Conservation (phyloP, 108 stramenopile genomes). For the Cyclostephanos invisitatus region DNA sequence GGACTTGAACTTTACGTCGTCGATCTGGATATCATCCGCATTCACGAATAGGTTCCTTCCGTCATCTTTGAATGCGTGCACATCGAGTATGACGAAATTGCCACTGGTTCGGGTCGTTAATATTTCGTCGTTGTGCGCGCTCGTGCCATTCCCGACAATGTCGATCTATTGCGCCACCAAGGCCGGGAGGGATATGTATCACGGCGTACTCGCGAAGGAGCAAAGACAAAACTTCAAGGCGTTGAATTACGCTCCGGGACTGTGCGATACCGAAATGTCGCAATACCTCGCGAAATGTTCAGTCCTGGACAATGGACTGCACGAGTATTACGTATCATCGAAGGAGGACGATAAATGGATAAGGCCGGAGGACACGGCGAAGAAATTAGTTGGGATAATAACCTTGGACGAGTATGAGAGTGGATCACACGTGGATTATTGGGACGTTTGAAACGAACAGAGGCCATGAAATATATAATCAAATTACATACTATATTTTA, state of each 20-base stretch:
- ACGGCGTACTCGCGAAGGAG: slow-evolving; percentile 67
- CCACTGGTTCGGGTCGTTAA: slow-evolving; percentile 56
- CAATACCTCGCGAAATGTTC: slow-evolving; percentile 45
- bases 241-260: slow-evolving; percentile 84
- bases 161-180: slow-evolving; percentile 77
- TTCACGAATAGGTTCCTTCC: slow-evolving; percentile 39
- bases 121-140: slow-evolving; percentile 73
- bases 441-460: slow-evolving; percentile 36
- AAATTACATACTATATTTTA: too few relatives aligned
- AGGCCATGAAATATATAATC: too few relatives aligned
- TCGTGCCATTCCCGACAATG: slow-evolving; percentile 71
- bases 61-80: slow-evolving; percentile 5
- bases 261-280: slow-evolving; percentile 77
- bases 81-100: background rate
- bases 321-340: slow-evolving; percentile 41
- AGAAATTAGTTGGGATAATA: slow-evolving; percentile 57
- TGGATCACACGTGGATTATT: slow-evolving; percentile 80
- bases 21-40: slow-evolving; percentile 59
- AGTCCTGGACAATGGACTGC: slow-evolving; percentile 51
- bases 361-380: slow-evolving; percentile 61
- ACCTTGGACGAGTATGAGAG: slow-evolving; percentile 54
- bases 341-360: slow-evolving; percentile 32
- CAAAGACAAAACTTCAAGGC: slow-evolving; percentile 39
- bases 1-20: slow-evolving; percentile 75
- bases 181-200: slow-evolving; percentile 77